These are phyloP conservation scores for Nannochloris sp. DNA, from an alignment of 139 green algal species.

Conservation along the genomic window DNA sequence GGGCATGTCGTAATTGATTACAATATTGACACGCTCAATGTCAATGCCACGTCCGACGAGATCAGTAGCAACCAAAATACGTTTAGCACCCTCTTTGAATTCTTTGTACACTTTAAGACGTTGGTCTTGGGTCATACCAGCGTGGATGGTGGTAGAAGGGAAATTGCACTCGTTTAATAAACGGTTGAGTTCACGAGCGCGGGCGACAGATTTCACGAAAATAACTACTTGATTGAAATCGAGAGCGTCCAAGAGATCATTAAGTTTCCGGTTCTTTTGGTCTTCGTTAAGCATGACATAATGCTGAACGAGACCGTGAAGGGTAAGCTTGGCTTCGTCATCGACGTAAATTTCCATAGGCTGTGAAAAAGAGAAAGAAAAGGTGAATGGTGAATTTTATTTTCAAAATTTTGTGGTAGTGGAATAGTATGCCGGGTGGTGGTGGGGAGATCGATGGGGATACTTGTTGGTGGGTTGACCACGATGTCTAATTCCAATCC, in stretches of 20 bases:
- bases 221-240: slow-evolving; percentile 99
- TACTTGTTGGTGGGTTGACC: too few species aligned
- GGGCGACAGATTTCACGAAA: slow-evolving; percentile 80
- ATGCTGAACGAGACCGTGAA: slow-evolving; percentile 99
- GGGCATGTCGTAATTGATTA: slow-evolving; percentile 99
- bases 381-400: not conserved
- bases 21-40: slow-evolving; percentile 99
- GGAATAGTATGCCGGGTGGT: not conserved
- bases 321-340: slow-evolving; percentile 97
- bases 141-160: slow-evolving; percentile 89
- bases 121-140: slow-evolving; percentile 80
- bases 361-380: slow-evolving; percentile 17
- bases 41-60: slow-evolving; percentile 96
- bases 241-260: slow-evolving; percentile 95
- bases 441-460: too few species aligned
- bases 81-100: slow-evolving; percentile 95
- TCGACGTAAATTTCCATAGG: slow-evolving; percentile 91
- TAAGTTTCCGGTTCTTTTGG: slow-evolving; percentile 99
- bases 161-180: slow-evolving; percentile 98
- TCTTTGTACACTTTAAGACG: slow-evolving; percentile 83
- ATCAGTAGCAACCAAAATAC: slow-evolving; percentile 98
- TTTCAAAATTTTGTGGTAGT: not conserved
- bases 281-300: slow-evolving; percentile 97
- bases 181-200: slow-evolving; percentile 83
- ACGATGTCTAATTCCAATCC: too few species aligned